A percentile compares a stretch with the other conserved stretches of the same genome.
Conservation (phyloP, 2,329 filamentous ascomycete species). For the Teratosphaeria gauchensis region DNA sequence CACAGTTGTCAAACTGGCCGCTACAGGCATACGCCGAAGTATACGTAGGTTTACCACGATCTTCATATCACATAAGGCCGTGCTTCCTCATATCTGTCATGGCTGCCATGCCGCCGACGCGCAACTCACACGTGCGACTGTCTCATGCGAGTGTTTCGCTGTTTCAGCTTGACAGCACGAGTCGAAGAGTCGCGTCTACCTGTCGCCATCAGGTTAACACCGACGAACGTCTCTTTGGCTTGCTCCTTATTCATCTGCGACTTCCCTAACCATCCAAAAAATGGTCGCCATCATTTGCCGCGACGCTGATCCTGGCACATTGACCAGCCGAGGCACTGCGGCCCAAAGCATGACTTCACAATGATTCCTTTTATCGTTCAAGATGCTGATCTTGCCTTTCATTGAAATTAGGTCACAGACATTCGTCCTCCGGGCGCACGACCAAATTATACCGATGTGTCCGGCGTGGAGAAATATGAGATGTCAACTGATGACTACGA, state of each 20-base stretch:
- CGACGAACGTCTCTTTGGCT: neutral
- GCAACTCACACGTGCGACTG: neutral
- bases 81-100: neutral
- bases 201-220: neutral
- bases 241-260: neutral
- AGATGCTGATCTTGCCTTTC: conserved; percentile 1
- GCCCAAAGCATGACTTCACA: neutral
- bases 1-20: conserved; percentile 54
- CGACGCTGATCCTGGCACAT: neutral
- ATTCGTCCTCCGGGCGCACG: conserved; percentile 65
- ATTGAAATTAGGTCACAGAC: conserved; percentile 57
- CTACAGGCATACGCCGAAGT: conserved; percentile 69
- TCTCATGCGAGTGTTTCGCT: neutral
- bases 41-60: conserved; percentile 50
- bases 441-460: conserved; percentile 72
- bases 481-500: conserved; percentile 84
- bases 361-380: neutral
- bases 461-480: conserved; percentile 77
- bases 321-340: neutral
- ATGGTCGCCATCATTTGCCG: neutral
- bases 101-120: neutral
- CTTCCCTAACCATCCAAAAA: neutral
- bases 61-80: neutral
- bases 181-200: neutral
- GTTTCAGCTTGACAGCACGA: neutral